These are phyloP conservation scores for Cercospora sp. DNA, from an alignment of 2,329 filamentous ascomycete genomes.

Conservation along the genomic window DNA sequence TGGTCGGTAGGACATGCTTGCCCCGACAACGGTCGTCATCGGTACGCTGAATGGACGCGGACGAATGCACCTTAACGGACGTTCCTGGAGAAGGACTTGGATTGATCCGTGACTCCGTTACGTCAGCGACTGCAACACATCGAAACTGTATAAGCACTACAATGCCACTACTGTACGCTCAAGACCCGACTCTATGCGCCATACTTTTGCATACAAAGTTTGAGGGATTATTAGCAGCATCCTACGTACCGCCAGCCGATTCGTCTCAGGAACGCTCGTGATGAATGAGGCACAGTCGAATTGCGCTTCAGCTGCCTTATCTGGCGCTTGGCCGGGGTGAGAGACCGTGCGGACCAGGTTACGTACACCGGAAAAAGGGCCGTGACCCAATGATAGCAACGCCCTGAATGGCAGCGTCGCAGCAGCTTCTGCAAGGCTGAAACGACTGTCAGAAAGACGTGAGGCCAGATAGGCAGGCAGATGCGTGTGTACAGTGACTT, in stretches of 20 bases:
- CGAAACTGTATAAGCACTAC: neutral
- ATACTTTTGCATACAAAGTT: slow-evolving; percentile 1
- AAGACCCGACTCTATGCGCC: neutral
- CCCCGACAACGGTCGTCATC: neutral
- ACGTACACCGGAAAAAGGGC: neutral
- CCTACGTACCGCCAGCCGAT: neutral
- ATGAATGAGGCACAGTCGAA: neutral
- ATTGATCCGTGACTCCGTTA: neutral
- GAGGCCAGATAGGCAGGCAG: neutral
- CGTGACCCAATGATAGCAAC: neutral
- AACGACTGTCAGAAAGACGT: neutral
- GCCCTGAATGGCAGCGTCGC: neutral
- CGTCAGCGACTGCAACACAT: neutral
- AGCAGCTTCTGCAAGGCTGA: neutral
- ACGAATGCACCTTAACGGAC: neutral
- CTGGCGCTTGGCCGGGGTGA: neutral
- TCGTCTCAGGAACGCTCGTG: neutral
- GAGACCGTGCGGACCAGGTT: neutral
- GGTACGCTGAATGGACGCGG: neutral
- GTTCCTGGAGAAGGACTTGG: neutral
- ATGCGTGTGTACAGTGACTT: neutral
- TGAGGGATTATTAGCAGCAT: neutral
- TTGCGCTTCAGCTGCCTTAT: neutral
- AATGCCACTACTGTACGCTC: neutral
- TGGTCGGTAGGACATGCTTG: neutral